phyloP scores from a whole-genome alignment of 106 monocot genomes.

The Allium fistulosum region DNA sequence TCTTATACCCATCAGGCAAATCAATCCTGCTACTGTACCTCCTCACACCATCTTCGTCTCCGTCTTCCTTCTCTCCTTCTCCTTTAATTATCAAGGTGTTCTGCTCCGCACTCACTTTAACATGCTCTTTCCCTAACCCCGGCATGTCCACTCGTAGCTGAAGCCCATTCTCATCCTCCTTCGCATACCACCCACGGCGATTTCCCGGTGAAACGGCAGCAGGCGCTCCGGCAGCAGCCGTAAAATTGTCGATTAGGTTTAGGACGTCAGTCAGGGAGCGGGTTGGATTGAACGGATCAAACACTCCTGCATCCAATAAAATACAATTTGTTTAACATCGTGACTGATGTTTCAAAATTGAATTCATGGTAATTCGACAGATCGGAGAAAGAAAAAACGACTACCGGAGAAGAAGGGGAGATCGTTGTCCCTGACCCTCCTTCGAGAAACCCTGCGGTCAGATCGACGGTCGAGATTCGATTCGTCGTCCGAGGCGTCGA shows the following conservation, averaged over 20 bases:
- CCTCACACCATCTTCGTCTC: slow-evolving; percentile 8
- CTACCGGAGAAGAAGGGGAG: slow-evolving; percentile 30
- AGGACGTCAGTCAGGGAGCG: slow-evolving; percentile 68
- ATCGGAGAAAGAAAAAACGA: slow-evolving; percentile 6
- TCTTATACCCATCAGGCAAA: slow-evolving; percentile 48
- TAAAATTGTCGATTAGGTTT: slow-evolving; percentile 77
- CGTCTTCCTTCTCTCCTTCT: slow-evolving; percentile 33
- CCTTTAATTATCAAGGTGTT: slow-evolving; percentile 61
- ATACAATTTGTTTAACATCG: background rate
- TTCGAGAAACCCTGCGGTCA: slow-evolving; percentile 1
- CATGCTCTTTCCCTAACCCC: slow-evolving; percentile 65
- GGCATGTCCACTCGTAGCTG: slow-evolving; percentile 80
- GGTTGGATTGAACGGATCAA: slow-evolving; percentile 62
- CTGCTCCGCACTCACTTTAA: slow-evolving; percentile 49
- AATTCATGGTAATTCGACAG: background rate
- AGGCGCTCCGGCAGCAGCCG: slow-evolving; percentile 21
- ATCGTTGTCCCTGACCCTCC: slow-evolving; percentile 2
- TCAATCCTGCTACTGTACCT: slow-evolving; percentile 61
- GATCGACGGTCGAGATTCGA: slow-evolving; percentile 5
- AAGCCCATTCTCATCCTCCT: slow-evolving; percentile 53
- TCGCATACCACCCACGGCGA: slow-evolving; percentile 62
- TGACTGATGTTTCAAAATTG: background rate
- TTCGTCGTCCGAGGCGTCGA: slow-evolving; percentile 16
- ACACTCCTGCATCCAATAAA: slow-evolving; percentile 30
- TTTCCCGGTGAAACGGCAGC: slow-evolving; percentile 5